These are phyloP conservation scores for Sordariomycetes sp. DNA, from an alignment of 2,329 filamentous ascomycete species.

Conservation along the genomic window DNA sequence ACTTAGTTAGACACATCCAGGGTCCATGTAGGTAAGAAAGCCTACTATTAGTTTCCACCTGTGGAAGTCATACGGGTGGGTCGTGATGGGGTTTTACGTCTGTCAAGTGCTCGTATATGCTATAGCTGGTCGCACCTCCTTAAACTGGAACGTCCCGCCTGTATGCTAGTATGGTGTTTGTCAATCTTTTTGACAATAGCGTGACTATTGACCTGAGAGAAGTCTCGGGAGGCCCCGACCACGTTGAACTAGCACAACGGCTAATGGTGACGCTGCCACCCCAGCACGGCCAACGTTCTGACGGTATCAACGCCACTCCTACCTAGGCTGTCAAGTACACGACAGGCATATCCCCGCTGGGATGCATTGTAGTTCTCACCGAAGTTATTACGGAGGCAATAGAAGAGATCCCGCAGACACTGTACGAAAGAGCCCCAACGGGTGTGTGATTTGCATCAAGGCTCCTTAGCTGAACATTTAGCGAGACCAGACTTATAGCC, in stretches of 20 bases:
- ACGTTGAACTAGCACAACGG: not conserved
- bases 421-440: not conserved
- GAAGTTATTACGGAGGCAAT: not conserved
- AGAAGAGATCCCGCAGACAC: not conserved
- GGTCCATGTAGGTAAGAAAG: not conserved
- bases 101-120: not conserved
- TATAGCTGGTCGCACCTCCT: not conserved
- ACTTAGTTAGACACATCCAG: no score
- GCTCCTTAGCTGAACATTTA: not conserved
- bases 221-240: not conserved
- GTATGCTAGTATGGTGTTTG: not conserved
- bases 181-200: not conserved
- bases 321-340: not conserved
- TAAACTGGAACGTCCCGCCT: not conserved
- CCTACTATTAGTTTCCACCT: not conserved
- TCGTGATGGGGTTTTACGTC: not conserved
- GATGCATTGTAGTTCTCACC: not conserved
- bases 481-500: not conserved
- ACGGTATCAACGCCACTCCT: not conserved
- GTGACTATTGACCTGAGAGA: not conserved
- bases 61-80: not conserved
- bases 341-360: not conserved
- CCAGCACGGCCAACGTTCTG: not conserved
- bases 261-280: not conserved
- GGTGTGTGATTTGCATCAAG: not conserved